Percentiles rank a stretch among this genome's conserved stretches.
Evolutionary conservation across 2,329 filamentous ascomycete genomes (phyloP).

Genomic region (Didymella lethalis): DNA sequence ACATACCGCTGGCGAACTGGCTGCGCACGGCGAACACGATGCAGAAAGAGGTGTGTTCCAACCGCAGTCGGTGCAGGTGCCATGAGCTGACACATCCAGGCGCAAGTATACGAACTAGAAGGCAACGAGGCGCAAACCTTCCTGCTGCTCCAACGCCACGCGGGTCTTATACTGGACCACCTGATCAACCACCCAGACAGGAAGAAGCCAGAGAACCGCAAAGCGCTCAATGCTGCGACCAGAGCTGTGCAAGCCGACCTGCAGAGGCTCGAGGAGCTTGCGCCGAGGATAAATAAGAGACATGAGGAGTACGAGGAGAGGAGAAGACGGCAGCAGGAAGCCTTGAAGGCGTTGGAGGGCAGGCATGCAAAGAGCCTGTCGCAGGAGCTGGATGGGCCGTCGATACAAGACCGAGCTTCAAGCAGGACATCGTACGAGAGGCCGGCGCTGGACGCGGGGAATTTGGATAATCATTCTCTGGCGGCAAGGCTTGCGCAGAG

Average conservation of each 20-base stretch:
- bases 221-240: conserved; percentile 63
- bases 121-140: conserved; percentile 89
- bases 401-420: conserved; percentile 22
- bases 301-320: conserved; percentile 61
- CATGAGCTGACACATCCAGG: conserved; percentile 61
- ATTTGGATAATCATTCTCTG: conserved; percentile 30
- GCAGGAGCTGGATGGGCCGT: conserved; percentile 34
- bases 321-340: conserved; percentile 35
- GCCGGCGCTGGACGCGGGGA: conserved; percentile 14
- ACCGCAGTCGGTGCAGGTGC: neutral
- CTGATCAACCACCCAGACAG: conserved; percentile 79
- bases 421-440: conserved; percentile 35
- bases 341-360: conserved; percentile 40
- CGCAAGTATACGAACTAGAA: conserved; percentile 83
- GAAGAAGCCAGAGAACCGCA: conserved; percentile 67
- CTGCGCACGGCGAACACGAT: conserved; percentile 80
- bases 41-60: conserved; percentile 73
- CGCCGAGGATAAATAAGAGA: conserved; percentile 76
- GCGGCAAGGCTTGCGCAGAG: conserved; percentile 39
- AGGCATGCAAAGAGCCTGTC: conserved; percentile 21
- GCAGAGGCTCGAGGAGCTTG: conserved; percentile 76
- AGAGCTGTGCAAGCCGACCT: conserved; percentile 71
- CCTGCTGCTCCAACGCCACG: conserved; percentile 88
- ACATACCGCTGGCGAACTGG: conserved; percentile 82
- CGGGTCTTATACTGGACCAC: conserved; percentile 79